These are phyloP conservation scores for Claviceps arundinis DNA, from an alignment of 2,329 filamentous ascomycete species.

Conservation along the genomic window DNA sequence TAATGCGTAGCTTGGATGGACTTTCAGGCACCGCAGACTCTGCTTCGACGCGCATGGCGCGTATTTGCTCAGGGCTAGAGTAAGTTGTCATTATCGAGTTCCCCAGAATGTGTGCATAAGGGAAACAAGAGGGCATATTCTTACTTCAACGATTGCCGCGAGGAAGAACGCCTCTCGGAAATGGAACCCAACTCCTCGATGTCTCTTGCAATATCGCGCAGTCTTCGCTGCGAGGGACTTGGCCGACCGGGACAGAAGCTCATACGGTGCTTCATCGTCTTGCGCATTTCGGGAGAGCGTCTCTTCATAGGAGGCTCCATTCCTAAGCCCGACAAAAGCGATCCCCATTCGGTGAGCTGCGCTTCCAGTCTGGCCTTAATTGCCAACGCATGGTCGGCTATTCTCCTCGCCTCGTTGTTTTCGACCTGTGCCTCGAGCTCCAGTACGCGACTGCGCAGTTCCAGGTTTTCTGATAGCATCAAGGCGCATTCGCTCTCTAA, in stretches of 20 bases:
- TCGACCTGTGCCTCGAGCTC: conserved; percentile 56
- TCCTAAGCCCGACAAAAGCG: conserved; percentile 53
- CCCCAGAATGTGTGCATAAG: neutral
- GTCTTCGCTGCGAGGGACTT: conserved; percentile 41
- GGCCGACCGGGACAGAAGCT: conserved; percentile 26
- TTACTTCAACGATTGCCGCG: conserved; percentile 55
- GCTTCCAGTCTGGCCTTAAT: conserved; percentile 59
- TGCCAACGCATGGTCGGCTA: conserved; percentile 52
- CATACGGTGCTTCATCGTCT: conserved; percentile 25
- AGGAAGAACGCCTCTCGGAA: conserved; percentile 54
- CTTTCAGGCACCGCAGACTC: conserved; percentile 56
- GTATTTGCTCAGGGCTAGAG: conserved; percentile 46
- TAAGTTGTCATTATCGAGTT: neutral
- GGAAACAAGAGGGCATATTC: conserved; percentile 12
- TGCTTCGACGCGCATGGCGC: conserved; percentile 40
- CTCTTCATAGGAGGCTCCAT: conserved; percentile 42
- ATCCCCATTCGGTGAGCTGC: conserved; percentile 58
- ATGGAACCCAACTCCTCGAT: conserved; percentile 43
- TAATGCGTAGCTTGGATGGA: conserved; percentile 44
- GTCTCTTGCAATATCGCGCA: conserved; percentile 43
- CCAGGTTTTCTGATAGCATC: conserved; percentile 66
- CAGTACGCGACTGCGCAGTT: conserved; percentile 56
- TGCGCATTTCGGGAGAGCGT: conserved; percentile 27
- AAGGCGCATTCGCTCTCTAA: conserved; percentile 65
- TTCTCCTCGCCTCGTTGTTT: conserved; percentile 42